These are phyloP conservation scores for Jaltomata sinuosa DNA, from an alignment of 257 asterid genomes.

Conservation along the genomic window DNA sequence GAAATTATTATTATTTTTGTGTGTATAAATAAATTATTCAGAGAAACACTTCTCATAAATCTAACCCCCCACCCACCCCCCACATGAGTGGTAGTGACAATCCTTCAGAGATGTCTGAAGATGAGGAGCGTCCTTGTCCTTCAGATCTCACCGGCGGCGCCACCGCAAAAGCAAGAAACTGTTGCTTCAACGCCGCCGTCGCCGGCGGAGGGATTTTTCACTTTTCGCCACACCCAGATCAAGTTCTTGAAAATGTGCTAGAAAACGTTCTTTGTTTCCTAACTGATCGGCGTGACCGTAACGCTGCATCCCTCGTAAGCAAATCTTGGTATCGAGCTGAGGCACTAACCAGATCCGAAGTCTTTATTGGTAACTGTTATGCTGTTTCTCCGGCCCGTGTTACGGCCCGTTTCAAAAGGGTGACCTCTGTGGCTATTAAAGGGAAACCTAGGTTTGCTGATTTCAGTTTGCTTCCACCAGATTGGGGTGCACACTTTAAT, in stretches of 20 bases:
- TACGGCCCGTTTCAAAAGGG: constrained; percentile 25
- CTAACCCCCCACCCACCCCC: constrained; percentile 2
- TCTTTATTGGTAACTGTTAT: constrained; percentile 46
- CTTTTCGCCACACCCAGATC: constrained; percentile 27
- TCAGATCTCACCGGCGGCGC: constrained; percentile 19
- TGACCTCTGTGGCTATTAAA: constrained; percentile 29
- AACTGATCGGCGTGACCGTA: constrained; percentile 36
- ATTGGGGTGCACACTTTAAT: constrained; percentile 41
- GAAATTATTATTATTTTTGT: background rate
- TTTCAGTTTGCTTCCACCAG: constrained; percentile 34
- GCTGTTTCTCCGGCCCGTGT: constrained; percentile 33
- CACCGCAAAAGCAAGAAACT: constrained; percentile 7
- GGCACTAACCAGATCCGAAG: constrained; percentile 47
- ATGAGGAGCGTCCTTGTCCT: constrained; percentile 20
- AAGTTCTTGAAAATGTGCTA: constrained; percentile 38
- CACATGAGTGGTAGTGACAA: constrained; percentile 24
- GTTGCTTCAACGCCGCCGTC: background rate
- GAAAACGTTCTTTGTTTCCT: constrained; percentile 45
- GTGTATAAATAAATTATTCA: background rate
- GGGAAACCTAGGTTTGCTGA: constrained; percentile 51
- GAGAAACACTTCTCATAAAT: constrained; percentile 4
- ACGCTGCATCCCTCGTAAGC: constrained; percentile 44
- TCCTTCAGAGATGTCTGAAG: constrained; percentile 39
- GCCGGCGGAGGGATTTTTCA: background rate
- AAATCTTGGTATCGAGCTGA: constrained; percentile 42